Conservation (phyloP, 2,329 filamentous ascomycete genomes). For the Paracamarosporium sp. region DNA sequence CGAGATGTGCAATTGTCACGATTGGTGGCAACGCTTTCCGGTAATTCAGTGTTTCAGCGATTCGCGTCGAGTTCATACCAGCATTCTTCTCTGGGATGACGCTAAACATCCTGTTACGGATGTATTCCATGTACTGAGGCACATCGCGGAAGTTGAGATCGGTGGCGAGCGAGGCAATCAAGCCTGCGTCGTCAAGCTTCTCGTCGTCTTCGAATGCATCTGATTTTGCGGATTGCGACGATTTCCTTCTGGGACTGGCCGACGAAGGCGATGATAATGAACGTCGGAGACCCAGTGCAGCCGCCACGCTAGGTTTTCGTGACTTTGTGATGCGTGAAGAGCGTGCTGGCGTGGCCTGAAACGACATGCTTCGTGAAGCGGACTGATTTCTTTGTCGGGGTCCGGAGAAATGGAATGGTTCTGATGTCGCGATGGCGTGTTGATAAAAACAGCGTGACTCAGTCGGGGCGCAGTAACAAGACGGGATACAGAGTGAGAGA, state of each 20-base stretch:
- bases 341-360: conserved; percentile 38
- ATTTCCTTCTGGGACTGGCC: conserved; percentile 44
- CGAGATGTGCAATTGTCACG: conserved; percentile 70
- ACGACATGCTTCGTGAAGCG: conserved; percentile 22
- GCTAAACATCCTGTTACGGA: conserved; percentile 68
- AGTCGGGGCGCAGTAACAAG: conserved; percentile 11
- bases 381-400: background rate
- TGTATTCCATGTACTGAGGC: conserved; percentile 68
- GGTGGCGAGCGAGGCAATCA: conserved; percentile 61
- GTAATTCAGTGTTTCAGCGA: conserved; percentile 69
- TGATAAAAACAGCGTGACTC: conserved; percentile 1
- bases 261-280: conserved; percentile 47
- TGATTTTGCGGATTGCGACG: conserved; percentile 26
- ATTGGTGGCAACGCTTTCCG: conserved; percentile 67
- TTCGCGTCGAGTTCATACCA: conserved; percentile 69
- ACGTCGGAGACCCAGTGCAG: conserved; percentile 37
- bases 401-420: background rate
- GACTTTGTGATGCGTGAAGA: conserved; percentile 40
- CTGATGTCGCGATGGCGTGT: background rate
- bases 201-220: conserved; percentile 46
- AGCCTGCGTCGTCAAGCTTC: conserved; percentile 65
- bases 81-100: conserved; percentile 63
- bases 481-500: background rate
- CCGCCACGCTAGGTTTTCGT: conserved; percentile 27
- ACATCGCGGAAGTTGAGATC: conserved; percentile 67